Conservation (phyloP, 2,329 filamentous ascomycete species). For the Daldinia sp. region DNA sequence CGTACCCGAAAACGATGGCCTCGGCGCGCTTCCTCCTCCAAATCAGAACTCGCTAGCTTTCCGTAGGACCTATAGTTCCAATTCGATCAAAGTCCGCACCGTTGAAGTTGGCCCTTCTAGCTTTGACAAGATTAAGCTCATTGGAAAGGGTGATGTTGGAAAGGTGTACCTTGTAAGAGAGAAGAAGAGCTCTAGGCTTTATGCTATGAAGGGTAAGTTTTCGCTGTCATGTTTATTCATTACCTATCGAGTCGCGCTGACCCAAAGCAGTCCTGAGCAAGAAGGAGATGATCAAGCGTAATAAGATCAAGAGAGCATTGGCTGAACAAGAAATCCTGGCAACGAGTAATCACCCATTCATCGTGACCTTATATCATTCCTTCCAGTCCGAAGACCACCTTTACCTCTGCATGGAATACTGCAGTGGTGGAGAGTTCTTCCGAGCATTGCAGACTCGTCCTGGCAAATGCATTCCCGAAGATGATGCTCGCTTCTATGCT, state of each 20-base stretch:
- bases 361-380: slow-evolving; percentile 97
- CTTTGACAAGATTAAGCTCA: slow-evolving; percentile 99
- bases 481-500: slow-evolving; percentile 96
- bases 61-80: slow-evolving; percentile 96
- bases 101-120: slow-evolving; percentile 95
- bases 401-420: slow-evolving; percentile 99
- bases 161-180: slow-evolving; percentile 98
- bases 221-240: background rate
- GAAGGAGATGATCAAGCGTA: slow-evolving; percentile 99
- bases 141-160: slow-evolving; percentile 97
- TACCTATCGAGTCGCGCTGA: slow-evolving; percentile 52
- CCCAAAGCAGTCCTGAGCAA: slow-evolving; percentile 85
- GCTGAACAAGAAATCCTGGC: slow-evolving; percentile 98
- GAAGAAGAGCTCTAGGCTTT: slow-evolving; percentile 95
- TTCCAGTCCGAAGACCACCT: slow-evolving; percentile 99
- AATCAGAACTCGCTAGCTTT: slow-evolving; percentile 80
- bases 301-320: slow-evolving; percentile 98
- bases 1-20: slow-evolving; percentile 62
- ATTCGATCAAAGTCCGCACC: slow-evolving; percentile 97
- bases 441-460: slow-evolving; percentile 94
- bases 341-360: slow-evolving; percentile 98
- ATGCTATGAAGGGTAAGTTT: slow-evolving; percentile 94
- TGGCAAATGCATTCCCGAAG: slow-evolving; percentile 96
- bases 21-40: slow-evolving; percentile 74
- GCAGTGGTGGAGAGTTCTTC: slow-evolving; percentile 98